phyloP scores from a whole-genome alignment of 2,329 filamentous ascomycete genomes.

The Stagonosporopsis cucurbitacearum region DNA sequence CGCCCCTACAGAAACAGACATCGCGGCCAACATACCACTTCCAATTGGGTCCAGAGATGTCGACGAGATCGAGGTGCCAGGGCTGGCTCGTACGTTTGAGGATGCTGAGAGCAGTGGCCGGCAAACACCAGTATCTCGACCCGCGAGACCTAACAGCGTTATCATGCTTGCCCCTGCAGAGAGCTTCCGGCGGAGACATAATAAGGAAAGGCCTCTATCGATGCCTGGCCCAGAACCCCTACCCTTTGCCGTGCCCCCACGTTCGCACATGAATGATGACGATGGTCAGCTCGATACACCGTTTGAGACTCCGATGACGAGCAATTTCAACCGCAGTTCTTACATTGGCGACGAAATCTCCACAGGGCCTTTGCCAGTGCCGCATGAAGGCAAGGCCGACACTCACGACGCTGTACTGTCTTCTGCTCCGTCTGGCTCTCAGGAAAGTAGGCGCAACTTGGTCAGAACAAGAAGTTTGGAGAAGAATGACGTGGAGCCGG shows the following conservation, averaged over 20 bases:
- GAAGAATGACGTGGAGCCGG: slow-evolving; percentile 26
- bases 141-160: slow-evolving; percentile 39
- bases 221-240: slow-evolving; percentile 36
- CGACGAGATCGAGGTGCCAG: slow-evolving; percentile 80
- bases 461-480: slow-evolving; percentile 18
- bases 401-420: slow-evolving; percentile 41
- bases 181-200: slow-evolving; percentile 24
- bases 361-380: slow-evolving; percentile 4
- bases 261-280: not conserved
- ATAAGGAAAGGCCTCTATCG: slow-evolving; percentile 37
- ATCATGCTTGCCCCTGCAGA: slow-evolving; percentile 37
- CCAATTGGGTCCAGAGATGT: slow-evolving; percentile 72
- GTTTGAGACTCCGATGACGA: slow-evolving; percentile 35
- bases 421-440: slow-evolving; percentile 36
- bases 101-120: slow-evolving; percentile 40
- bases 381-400: slow-evolving; percentile 18
- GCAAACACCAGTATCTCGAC: slow-evolving; percentile 35
- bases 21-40: slow-evolving; percentile 70
- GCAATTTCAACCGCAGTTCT: slow-evolving; percentile 27
- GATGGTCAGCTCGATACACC: slow-evolving; percentile 22
- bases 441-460: slow-evolving; percentile 19
- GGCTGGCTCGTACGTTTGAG: slow-evolving; percentile 71
- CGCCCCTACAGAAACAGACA: slow-evolving; percentile 52
- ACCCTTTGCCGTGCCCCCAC: slow-evolving; percentile 28
- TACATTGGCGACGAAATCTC: slow-evolving; percentile 30